Conservation (phyloP, 495 filamentous ascomycete genomes). For the Parmelia sp. region DNA sequence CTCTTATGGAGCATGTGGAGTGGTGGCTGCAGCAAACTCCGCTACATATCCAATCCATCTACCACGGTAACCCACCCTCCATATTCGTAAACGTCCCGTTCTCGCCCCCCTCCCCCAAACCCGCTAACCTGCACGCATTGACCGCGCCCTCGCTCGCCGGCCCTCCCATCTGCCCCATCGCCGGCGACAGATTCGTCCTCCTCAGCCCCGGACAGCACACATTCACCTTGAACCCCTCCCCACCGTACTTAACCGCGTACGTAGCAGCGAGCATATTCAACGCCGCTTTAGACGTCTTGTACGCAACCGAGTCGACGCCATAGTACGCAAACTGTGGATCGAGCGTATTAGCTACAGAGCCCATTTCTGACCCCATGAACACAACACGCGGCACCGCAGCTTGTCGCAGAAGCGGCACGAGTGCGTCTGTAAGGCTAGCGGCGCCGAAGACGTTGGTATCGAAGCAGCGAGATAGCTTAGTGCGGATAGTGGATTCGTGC, state of each 20-base stretch:
- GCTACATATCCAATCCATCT: too few relatives aligned
- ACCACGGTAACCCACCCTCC: too few relatives aligned
- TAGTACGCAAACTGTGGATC: slow-evolving; percentile 1
- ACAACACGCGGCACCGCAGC: slow-evolving; percentile 37
- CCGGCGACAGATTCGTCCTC: too few relatives aligned
- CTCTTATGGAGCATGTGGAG: too few relatives aligned
- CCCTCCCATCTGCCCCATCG: too few relatives aligned
- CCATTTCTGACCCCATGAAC: slow-evolving; percentile 36
- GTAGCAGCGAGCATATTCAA: slow-evolving; percentile 36
- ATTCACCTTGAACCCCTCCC: slow-evolving; percentile 23
- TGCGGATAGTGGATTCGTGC: too few relatives aligned
- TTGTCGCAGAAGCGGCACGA: slow-evolving; percentile 41
- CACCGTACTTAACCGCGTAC: slow-evolving; percentile 23
- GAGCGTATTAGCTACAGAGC: slow-evolving; percentile 25
- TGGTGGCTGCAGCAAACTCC: too few relatives aligned
- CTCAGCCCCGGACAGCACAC: slow-evolving; percentile 13
- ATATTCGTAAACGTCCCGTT: too few relatives aligned
- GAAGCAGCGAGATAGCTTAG: slow-evolving; percentile 24
- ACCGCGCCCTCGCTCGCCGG: too few relatives aligned
- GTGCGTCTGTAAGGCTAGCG: slow-evolving; percentile 37
- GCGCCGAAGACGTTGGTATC: slow-evolving; percentile 38
- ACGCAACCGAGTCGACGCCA: slow-evolving; percentile 13
- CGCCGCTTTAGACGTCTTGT: slow-evolving; percentile 39
- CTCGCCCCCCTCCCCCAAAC: too few relatives aligned
- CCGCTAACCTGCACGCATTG: too few relatives aligned